Base-by-base conservation (phyloP, 1,139 yeast species). In the Kurtzmaniella natalensis region DNA sequence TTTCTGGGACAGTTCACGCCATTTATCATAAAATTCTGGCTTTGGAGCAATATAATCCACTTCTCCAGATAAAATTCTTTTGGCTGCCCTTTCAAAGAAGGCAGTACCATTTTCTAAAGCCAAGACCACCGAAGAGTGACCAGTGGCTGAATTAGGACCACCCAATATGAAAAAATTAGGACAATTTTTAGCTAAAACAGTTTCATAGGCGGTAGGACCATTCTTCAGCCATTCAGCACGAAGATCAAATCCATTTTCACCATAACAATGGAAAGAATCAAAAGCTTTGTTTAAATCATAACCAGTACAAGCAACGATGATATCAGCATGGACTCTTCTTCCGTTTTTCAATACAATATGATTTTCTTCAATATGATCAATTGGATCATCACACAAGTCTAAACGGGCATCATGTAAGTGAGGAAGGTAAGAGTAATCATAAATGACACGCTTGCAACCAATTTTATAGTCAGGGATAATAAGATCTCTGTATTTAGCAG, bases 231-330 rank as follows among this genome's bases (percentile, higher is more conserved):
- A 65, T n/a, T 49, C 20, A 4, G 42, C 28, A 17, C 52, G 25
- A 4, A 61, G 30, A 14, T 49, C 37, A 10, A 38, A 33, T 1
- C 61, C 63, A 31, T 59, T 45, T n/a, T 50, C 44, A 3, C 72
- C 72, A 13, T 41, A 35, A 13, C 61, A 38, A 10, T 49, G 35
- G 31, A 48, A 50, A 3, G 52, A 51, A 5, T 30, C 28, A 32
- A 48, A 47, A 32, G 59, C 47, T 33, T 43, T 48, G 2, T 25
- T 34, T 18, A 57, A 32, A 33, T 63, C 48, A 43, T 67, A 67
- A 3, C 73, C 73, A 22, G 72, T 66, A 44, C 73, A 67, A 4
- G 72, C 72, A 23, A 66, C 67, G 30, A 67, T 63, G 14, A 65
- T 56, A 43, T 67, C 73, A 3, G 65, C 69, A 18, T 55, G 46